phyloP scores from a whole-genome alignment of 176 grass and related monocot genomes.

The Musa troglodytarum region DNA sequence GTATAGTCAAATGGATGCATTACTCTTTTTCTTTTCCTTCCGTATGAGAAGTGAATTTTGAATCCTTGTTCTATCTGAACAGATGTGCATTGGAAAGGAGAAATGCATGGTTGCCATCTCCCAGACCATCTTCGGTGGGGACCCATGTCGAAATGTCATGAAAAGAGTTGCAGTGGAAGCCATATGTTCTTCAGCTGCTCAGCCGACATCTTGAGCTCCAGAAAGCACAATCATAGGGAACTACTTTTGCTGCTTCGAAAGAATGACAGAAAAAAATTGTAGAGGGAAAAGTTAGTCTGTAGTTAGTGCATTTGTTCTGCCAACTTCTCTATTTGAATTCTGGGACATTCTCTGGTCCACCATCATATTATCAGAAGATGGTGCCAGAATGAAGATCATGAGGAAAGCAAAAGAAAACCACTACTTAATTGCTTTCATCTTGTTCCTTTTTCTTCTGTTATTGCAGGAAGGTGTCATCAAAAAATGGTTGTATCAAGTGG shows the following conservation, averaged over 20 bases:
- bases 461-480: not conserved
- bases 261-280: not conserved
- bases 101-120: conserved; percentile 64
- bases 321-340: not conserved
- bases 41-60: not conserved
- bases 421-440: not conserved
- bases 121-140: conserved; percentile 46
- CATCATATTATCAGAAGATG: not conserved
- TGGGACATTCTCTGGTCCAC: not conserved
- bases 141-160: conserved; percentile 57
- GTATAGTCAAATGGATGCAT: too few species aligned
- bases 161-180: conserved; percentile 89
- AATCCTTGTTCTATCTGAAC: conserved; percentile 14
- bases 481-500: not conserved
- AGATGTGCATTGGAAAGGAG: conserved; percentile 81
- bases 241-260: not conserved
- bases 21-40: conserved; percentile 3
- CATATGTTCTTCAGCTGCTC: conserved; percentile 37
- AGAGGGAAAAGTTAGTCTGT: not conserved
- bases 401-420: not conserved
- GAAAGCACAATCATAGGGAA: not conserved
- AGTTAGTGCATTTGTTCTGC: not conserved
- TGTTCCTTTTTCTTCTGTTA: not conserved
- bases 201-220: conserved; percentile 12
- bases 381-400: not conserved